phyloP scores from a whole-genome alignment of 1,139 yeast genomes.

The Schizosaccharomyces versatilis region DNA sequence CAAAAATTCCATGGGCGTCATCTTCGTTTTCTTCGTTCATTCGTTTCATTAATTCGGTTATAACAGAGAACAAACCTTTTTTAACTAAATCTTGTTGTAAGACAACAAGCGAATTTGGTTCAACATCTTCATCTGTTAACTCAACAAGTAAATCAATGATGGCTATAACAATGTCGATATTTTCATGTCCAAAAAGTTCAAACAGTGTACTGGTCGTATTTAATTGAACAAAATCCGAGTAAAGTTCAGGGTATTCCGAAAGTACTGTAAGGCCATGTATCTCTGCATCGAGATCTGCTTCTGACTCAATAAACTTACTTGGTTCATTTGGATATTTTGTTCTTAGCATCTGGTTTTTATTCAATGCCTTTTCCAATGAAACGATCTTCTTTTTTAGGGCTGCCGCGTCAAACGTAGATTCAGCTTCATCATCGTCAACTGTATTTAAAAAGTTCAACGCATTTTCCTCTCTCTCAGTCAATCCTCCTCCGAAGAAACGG shows the following conservation, averaged over 20 bases:
- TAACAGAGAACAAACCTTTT: conserved; percentile 7
- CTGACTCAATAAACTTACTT: conserved; percentile 16
- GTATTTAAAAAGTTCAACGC: conserved; percentile 16
- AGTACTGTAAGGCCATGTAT: conserved; percentile 19
- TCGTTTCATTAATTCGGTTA: conserved; percentile 11
- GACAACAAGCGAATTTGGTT: conserved; percentile 6
- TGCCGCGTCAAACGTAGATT: not conserved
- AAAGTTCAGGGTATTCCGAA: conserved; percentile 15
- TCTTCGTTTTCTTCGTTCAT: conserved; percentile 10
- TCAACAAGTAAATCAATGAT: not conserved
- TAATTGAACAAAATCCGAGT: conserved; percentile 14
- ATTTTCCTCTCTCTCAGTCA: conserved; percentile 14
- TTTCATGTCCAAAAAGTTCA: conserved; percentile 19
- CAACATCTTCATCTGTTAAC: conserved; percentile 12
- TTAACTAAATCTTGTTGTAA: conserved; percentile 10
- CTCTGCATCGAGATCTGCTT: conserved; percentile 15
- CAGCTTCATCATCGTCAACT: conserved; percentile 12
- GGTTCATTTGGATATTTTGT: conserved; percentile 19
- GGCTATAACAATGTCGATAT: conserved; percentile 17
- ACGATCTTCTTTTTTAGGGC: conserved; percentile 14
- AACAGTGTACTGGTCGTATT: conserved; percentile 15
- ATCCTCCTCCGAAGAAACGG: conserved; percentile 17
- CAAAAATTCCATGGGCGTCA: conserved; percentile 9
- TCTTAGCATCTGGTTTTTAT: conserved; percentile 18
- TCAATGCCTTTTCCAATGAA: conserved; percentile 16